Percentiles rank a stretch among this genome's conserved stretches.
phyloP scores from a whole-genome alignment of 1,284 basidiomycete species.

The Trametes pubescens region DNA sequence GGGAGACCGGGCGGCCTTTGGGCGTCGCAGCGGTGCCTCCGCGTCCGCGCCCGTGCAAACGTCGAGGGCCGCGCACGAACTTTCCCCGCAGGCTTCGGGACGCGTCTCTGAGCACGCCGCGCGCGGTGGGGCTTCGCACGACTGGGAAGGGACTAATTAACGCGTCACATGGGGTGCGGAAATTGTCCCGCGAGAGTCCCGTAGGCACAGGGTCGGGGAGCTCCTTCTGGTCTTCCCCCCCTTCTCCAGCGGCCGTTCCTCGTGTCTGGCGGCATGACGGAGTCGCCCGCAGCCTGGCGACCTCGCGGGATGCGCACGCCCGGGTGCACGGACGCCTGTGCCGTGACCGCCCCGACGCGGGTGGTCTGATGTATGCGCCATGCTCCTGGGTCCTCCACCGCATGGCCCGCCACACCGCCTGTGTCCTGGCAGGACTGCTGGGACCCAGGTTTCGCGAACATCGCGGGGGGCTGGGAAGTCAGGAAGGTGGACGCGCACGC shows the following conservation, averaged over 20 bases:
- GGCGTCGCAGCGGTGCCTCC: not conserved
- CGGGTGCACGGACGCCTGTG: not conserved
- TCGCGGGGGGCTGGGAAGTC: not conserved
- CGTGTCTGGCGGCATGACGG: conserved; percentile 12
- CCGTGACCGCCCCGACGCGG: not conserved
- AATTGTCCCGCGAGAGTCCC: conserved; percentile 25
- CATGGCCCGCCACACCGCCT: not conserved
- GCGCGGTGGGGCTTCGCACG: conserved; percentile 4
- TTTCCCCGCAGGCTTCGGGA: conserved; percentile 5
- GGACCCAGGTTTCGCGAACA: not conserved
- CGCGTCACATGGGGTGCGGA: conserved; percentile 25
- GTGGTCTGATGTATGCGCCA: not conserved
- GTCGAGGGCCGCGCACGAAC: conserved; percentile 4
- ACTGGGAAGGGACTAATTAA: conserved; percentile 25
- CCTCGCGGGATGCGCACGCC: conserved; percentile 16
- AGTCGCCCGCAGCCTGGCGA: conserved; percentile 1
- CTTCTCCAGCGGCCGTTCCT: conserved; percentile 14
- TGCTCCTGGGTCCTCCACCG: not conserved
- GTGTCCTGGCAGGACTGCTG: not conserved
- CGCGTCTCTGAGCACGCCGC: conserved; percentile 6
- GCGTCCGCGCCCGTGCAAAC: not conserved
- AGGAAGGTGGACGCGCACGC: not conserved
- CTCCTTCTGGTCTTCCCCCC: conserved; percentile 18
- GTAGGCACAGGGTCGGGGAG: conserved; percentile 18
- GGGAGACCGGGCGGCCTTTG: conserved; percentile 18